Base-by-base conservation (phyloP, 352 stramenopile genomes). In the Phytophthora syringae region DNA sequence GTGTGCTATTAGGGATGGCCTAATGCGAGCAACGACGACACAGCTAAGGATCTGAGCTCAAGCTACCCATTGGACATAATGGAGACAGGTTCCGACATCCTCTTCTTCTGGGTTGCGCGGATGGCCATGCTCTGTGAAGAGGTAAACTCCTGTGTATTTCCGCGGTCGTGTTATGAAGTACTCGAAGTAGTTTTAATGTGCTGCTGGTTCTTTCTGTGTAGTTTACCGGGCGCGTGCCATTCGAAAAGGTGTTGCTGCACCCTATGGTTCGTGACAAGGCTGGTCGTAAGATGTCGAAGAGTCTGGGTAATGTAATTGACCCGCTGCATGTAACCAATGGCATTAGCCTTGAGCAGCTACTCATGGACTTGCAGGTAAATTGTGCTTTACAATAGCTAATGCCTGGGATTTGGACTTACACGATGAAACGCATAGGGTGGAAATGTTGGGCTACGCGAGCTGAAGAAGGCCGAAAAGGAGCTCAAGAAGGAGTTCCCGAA, bases 91-190 rank as follows among this genome's bases (percentile, higher is more conserved):
- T 96, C 97, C 27, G 98, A 99, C 75, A 99, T 99, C 79, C 79
- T 99, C 10, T 99, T 99, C 80, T 99, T 99, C 73, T 99, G 98
- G 98, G 98, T 99, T 42, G 98, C 97, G 13, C 90, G 98, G 40
- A 99, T 99, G 98, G 97, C 99, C 5, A 99, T 99, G 97, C 94
- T 99, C 55, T 98, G 97, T 54, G 86, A 99, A 76, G 90, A 99
- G 81, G 89, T 99, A 45, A 30, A 64, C 34, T 40, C 11, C 47
- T 30, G 22, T 51, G 18, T 25, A 25, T 24, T 45, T 25, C 15
- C 18, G 39, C 10, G 16, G 15, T 9, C 15, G 13, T n/a, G n/a
- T 16, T 48, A 27, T 21, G n/a, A n/a, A n/a, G n/a, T n/a, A n/a
- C n/a, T n/a, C 21, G 43, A 34, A 54, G 21, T 32, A 1, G 0